Evolutionary conservation across 352 stramenopile species (phyloP), one percentile per base, ranked within the genome.

Genomic region (Pythium pectinolyticum): DNA sequence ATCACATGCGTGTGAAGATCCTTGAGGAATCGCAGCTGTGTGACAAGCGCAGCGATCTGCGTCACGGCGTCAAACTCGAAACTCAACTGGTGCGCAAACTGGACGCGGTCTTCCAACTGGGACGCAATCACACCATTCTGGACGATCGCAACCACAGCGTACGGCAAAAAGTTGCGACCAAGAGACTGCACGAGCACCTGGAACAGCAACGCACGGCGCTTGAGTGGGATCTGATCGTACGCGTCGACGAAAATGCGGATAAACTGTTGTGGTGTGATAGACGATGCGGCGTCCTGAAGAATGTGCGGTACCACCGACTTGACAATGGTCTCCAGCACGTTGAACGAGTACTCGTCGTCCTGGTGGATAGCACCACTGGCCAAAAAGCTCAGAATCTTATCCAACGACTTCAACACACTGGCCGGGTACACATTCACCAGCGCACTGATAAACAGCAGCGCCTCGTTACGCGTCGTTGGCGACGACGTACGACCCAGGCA

Each of bases 291-390:
- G 6, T 59, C 50, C 5, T 63, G 61, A 8, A 88, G 40, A n/a
- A 95, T 86, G 65, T 95, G 83, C 1, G 84, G 85, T 43, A 93
- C 85, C 14, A 91, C 84, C 7, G 82, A 70, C 65, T 86, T 82
- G 49, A 94, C 78, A 37, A 95, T 94, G 8, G 84, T 91, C 54
- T 94, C 82, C n/a, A 95, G 70, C 34, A 95, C 85, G 41, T 93
- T 78, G 63, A 93, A 94, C 50, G 87, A 92, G 71, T 95, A 93
- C 37, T 90, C 87, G 50, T 95, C 87, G 15, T 93, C 78, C 30
- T 90, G 76, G 41, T 81, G 80, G 52, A 92, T 87, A 2, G 73
- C 80, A 0, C 78, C 75, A 15, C 61, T 67, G 48, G 76, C 78
- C 10, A 91, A 62, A 39, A 91, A 90, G 32, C 72, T 75, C 41